Evolutionary conservation across 1,284 basidiomycete species (phyloP).

Genomic region (Erythrobasidium hasegawianum): DNA sequence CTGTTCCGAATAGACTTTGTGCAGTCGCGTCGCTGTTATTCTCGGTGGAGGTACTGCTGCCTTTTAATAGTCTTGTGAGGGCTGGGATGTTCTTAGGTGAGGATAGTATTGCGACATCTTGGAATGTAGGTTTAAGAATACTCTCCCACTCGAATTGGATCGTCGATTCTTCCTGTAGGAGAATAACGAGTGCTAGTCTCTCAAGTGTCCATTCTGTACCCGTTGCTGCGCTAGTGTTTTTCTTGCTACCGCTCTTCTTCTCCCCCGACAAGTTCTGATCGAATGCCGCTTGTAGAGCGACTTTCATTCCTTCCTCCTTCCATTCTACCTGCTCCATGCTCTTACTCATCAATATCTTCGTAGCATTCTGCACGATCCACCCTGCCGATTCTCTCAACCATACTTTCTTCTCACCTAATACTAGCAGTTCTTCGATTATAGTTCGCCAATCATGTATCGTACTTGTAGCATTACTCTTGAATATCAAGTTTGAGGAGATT

Average conservation of each 20-base stretch:
- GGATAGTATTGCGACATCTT: constrained; percentile 63
- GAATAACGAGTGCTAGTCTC: constrained; percentile 74
- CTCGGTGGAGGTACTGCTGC: constrained; percentile 46
- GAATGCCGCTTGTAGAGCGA: constrained; percentile 58
- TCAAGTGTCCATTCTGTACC: constrained; percentile 76
- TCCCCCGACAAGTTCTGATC: constrained; percentile 35
- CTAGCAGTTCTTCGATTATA: constrained; percentile 64
- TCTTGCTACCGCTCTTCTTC: not conserved
- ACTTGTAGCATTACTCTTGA: constrained; percentile 59
- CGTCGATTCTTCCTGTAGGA: constrained; percentile 64
- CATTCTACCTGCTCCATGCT: constrained; percentile 55
- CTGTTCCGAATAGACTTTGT: constrained; percentile 60
- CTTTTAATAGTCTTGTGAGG: constrained; percentile 78
- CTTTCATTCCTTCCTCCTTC: constrained; percentile 64
- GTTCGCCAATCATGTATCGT: constrained; percentile 61
- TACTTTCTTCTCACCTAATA: constrained; percentile 73
- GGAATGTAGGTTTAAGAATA: constrained; percentile 72
- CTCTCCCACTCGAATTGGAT: constrained; percentile 68
- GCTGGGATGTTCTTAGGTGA: constrained; percentile 62
- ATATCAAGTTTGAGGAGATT: constrained; percentile 73
- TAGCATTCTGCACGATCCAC: constrained; percentile 70
- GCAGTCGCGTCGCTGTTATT: constrained; percentile 16
- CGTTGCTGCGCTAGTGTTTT: not conserved
- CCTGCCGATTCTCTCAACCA: constrained; percentile 90
- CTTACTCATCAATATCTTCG: constrained; percentile 60